phyloP scores from a whole-genome alignment of 805 yeast species.

The Tetrapisispora nanseiensis region DNA sequence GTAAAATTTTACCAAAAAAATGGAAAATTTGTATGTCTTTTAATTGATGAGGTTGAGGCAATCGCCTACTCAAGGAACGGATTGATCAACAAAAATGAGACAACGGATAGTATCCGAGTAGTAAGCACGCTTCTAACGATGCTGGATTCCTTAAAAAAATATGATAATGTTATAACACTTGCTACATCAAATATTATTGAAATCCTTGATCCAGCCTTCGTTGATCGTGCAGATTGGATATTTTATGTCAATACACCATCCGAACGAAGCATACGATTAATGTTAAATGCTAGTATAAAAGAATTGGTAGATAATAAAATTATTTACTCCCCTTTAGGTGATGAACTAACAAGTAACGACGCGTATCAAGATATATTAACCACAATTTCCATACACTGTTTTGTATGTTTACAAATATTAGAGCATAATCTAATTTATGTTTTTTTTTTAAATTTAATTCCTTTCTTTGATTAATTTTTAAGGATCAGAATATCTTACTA shows the following conservation, averaged over 20 bases:
- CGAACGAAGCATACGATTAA: slow-evolving; percentile 21
- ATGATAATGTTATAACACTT: slow-evolving; percentile 30
- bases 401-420: slow-evolving; percentile 18
- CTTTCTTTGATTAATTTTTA: neutral
- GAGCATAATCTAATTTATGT: too few species aligned
- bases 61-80: slow-evolving; percentile 34
- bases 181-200: slow-evolving; percentile 35
- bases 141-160: slow-evolving; percentile 32
- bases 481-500: slow-evolving; percentile 6
- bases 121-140: slow-evolving; percentile 37
- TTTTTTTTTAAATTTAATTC: neutral
- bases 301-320: slow-evolving; percentile 16
- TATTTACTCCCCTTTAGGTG: slow-evolving; percentile 4
- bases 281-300: slow-evolving; percentile 24
- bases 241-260: slow-evolving; percentile 32
- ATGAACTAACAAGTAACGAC: slow-evolving; percentile 1
- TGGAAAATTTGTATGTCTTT: slow-evolving; percentile 25
- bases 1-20: slow-evolving; percentile 10
- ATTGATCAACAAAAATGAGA: slow-evolving; percentile 31
- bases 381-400: slow-evolving; percentile 15
- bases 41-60: slow-evolving; percentile 41
- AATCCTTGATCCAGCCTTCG: slow-evolving; percentile 36
- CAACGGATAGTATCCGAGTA: slow-evolving; percentile 35
- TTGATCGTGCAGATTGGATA: slow-evolving; percentile 35
- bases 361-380: slow-evolving; percentile 9